Conservation (phyloP, 1,284 basidiomycete genomes). For the Trametes polyzona region DNA sequence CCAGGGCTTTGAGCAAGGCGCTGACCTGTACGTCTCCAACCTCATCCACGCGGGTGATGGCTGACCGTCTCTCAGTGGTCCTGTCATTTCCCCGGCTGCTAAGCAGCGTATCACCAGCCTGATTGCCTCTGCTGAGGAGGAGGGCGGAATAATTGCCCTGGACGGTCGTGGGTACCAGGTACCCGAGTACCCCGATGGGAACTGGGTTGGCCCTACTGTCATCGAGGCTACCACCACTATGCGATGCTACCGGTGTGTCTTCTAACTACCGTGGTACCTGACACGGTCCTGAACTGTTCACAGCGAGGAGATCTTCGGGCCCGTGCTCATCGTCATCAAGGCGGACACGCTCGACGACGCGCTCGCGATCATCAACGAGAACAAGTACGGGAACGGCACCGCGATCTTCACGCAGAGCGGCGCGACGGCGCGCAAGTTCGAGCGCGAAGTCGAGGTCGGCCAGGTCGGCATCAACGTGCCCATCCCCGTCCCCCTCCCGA, state of each 20-base stretch:
- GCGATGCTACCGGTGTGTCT: slow-evolving; percentile 82
- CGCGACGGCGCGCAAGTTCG: slow-evolving; percentile 94
- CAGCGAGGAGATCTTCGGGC: slow-evolving; percentile 96
- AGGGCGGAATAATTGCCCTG: slow-evolving; percentile 88
- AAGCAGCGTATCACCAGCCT: slow-evolving; percentile 80
- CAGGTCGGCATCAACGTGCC: slow-evolving; percentile 96
- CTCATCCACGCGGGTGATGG: too few relatives aligned
- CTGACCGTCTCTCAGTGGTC: slow-evolving; percentile 62
- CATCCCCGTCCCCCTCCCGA: slow-evolving; percentile 87
- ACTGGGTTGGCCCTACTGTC: slow-evolving; percentile 95
- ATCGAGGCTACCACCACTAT: slow-evolving; percentile 84
- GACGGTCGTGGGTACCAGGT: slow-evolving; percentile 82
- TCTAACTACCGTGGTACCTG: background rate
- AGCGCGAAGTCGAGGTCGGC: slow-evolving; percentile 87
- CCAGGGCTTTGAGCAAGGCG: slow-evolving; percentile 87
- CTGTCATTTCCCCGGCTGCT: slow-evolving; percentile 90
- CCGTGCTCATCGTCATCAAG: slow-evolving; percentile 81
- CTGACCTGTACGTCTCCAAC: slow-evolving; percentile 84
- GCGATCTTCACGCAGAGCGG: slow-evolving; percentile 97
- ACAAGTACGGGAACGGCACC: slow-evolving; percentile 93
- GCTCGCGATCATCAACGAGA: slow-evolving; percentile 86
- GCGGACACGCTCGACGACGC: slow-evolving; percentile 93
- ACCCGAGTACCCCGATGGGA: slow-evolving; percentile 84
- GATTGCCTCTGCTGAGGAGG: slow-evolving; percentile 80
- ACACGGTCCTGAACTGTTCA: background rate